These are phyloP conservation scores for Dictyostelium discoideum DNA, from an alignment of 78 protist genomes.

Conservation along the genomic window DNA sequence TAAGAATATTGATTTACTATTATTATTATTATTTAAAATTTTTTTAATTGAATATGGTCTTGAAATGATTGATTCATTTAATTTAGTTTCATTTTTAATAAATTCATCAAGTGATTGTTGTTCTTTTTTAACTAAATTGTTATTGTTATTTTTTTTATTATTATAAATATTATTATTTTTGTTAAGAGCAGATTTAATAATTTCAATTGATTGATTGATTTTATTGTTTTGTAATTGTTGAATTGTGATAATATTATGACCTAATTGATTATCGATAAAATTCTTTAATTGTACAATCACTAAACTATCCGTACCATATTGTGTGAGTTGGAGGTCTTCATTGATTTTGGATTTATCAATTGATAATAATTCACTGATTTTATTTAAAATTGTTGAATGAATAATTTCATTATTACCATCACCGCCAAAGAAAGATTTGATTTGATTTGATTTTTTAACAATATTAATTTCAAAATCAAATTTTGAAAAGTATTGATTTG, in stretches of 20 bases:
- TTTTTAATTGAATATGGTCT: neutral
- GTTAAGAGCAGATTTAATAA: neutral
- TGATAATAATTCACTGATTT: neutral
- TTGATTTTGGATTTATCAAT: neutral
- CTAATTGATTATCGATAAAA: neutral
- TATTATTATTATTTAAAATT: neutral
- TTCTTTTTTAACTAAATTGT: too few relatives aligned
- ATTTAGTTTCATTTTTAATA: neutral
- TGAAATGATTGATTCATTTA: neutral
- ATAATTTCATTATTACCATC: neutral
- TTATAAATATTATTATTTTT: too few relatives aligned
- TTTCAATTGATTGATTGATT: neutral
- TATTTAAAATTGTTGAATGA: neutral
- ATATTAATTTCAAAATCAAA: neutral
- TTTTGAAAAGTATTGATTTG: neutral
- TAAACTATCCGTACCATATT: neutral
- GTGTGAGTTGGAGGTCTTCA: neutral
- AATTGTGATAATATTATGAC: neutral
- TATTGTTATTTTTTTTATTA: too few relatives aligned
- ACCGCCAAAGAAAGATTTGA: neutral
- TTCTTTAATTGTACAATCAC: neutral
- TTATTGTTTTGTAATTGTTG: constrained; percentile 8
- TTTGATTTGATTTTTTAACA: neutral
- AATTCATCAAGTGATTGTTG: neutral
- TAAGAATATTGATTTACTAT: constrained; percentile 5